phyloP scores from a whole-genome alignment of 192 early-diverging fungal genomes.

The Backusella tarrabulga region DNA sequence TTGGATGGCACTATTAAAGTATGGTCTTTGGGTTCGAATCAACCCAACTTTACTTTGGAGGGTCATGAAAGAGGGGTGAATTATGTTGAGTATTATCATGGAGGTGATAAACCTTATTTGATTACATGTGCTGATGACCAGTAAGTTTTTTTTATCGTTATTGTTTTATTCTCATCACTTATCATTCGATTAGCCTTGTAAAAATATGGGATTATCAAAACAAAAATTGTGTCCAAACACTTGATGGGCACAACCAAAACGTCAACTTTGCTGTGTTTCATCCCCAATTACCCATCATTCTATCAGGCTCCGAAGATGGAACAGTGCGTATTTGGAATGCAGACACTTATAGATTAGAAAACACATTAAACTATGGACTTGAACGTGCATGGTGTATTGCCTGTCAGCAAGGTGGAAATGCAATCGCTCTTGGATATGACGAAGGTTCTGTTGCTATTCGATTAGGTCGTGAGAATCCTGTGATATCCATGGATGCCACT shows the following conservation, averaged over 20 bases:
- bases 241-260: slow-evolving; percentile 96
- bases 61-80: slow-evolving; percentile 98
- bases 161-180: not conserved
- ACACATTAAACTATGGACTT: slow-evolving; percentile 96
- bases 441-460: slow-evolving; percentile 93
- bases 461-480: slow-evolving; percentile 94
- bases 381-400: slow-evolving; percentile 95
- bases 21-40: slow-evolving; percentile 90
- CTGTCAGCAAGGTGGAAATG: slow-evolving; percentile 84
- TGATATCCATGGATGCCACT: slow-evolving; percentile 92
- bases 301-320: slow-evolving; percentile 94
- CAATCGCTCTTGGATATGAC: slow-evolving; percentile 94
- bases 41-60: slow-evolving; percentile 94
- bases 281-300: slow-evolving; percentile 93
- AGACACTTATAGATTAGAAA: slow-evolving; percentile 93
- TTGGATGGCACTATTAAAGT: slow-evolving; percentile 96
- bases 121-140: slow-evolving; percentile 95
- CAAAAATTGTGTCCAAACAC: slow-evolving; percentile 99
- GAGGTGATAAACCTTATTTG: slow-evolving; percentile 97
- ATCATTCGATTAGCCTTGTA: slow-evolving; percentile 40
- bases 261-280: slow-evolving; percentile 90
- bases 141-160: not conserved
- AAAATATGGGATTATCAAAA: slow-evolving; percentile 99
- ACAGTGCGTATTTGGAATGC: slow-evolving; percentile 95
- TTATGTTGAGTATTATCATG: slow-evolving; percentile 98